Evolutionary conservation across 2,329 filamentous ascomycete species (phyloP), one percentile per base, ranked within the genome.

Genomic region (Madurella fahalii): DNA sequence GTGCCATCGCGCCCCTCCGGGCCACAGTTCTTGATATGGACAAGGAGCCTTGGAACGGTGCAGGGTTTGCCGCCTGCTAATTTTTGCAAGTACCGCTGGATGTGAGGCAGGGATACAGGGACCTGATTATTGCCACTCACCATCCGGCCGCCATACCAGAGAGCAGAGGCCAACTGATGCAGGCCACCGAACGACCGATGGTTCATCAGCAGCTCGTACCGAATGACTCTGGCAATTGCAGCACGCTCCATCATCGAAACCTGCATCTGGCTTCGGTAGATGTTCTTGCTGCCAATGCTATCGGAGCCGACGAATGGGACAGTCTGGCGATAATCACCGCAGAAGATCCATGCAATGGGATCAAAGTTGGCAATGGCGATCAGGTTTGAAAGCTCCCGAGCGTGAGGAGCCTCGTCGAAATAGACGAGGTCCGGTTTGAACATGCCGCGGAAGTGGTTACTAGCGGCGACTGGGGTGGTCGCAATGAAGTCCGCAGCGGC

Each of bases 91-190:
- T 54, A 50, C 1, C 37, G 5, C 13, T 17, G 47, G n/a, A 51
- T 25, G 17, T 52, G 40, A 1, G 1, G 57, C 53, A 16, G 57
- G 46, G 2, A 2, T 67, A 70, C 0, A 41, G 51, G 51, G 1
- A 7, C 31, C 37, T 18, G 8, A 1, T 17, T 13, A 9, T 47
- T 48, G 13, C 42, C 53, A 15, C 42, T 48, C 2, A 47, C 56
- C 69, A 76, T 74, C 9, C 61, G 45, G 0, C 64, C 64, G 0
- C 63, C 52, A 30, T 76, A 76, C 40, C 75, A 76, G 18, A 76
- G 53, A 2, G 58, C 56, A 0, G 74, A 75, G 0, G 73, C 66
- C 0, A 76, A 62, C 2, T 63, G 57, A 4, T 76, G 66, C 0
- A 76, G 57, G 2, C 52, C 52, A 11, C 57, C 54, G 11, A 51